Base-by-base conservation (phyloP, 2,329 filamentous ascomycete species). In the Ophiobolus disseminans region DNA sequence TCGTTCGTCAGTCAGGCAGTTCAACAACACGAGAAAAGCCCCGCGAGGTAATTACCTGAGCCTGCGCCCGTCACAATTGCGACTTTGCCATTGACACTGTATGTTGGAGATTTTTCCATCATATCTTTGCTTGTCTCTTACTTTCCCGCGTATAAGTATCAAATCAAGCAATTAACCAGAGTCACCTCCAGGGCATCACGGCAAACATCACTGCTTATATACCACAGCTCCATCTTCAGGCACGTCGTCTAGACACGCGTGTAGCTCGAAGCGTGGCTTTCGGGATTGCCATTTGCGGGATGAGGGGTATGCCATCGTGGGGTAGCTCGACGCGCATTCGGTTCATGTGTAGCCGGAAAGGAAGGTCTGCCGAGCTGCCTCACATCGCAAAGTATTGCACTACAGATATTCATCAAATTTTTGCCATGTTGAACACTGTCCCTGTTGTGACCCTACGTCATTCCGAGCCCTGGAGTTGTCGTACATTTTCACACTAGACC, bases 41-140 rank as follows among this genome's bases (percentile, higher is more conserved):
- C 10, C 17, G 11, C 4, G 6, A 22, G 4, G 14, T 21, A 55
- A 42, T 25, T 55, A 68, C 68, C 67, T 22, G 68, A 69, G 9
- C 77, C 77, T 41, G 76, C 78, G 26, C 78, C 78, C 5, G 78
- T 80, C 4, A 80, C 68, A 39, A 80, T 72, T 4, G 77, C 78
- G n/a, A 66, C 73, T 62, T 79, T 79, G 7, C 76, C 76, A 11
- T 72, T 50, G 3, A 79, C 72, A 16, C 59, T 62, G 53, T 76
- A 78, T 3, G 70, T 38, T 10, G 49, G 10, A 13, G 45, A 28
- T 5, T 43, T 38, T 28, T 22, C 19, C 21, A 35, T 41, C 17
- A 40, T 41, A 19, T 52, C 40, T 16, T 48, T 28, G 19, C 39
- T 14, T 6, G 30, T 32, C 30, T 32, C 4, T 8, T 32, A 14